phyloP scores from a whole-genome alignment of 148 eudicot genomes.

The Fagopyrum tataricum region DNA sequence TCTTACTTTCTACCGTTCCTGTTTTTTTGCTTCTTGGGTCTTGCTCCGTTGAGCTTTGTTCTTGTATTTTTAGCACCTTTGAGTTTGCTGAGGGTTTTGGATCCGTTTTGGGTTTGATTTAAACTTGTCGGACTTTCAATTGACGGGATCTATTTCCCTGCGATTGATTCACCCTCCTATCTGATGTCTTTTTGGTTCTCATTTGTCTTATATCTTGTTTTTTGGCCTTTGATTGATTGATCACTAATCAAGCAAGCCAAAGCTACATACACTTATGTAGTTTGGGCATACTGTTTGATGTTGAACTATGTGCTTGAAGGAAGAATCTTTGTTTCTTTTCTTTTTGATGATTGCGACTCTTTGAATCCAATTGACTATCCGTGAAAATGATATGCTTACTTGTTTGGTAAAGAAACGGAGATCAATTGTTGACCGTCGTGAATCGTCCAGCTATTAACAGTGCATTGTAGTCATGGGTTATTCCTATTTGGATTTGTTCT shows the following conservation, averaged over 20 bases:
- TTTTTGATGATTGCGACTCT: not conserved
- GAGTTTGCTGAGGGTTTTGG: conserved; percentile 4
- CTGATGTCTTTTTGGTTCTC: conserved; percentile 7
- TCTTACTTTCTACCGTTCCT: not conserved
- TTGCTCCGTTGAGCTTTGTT: conserved; percentile 7
- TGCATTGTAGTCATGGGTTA: not conserved
- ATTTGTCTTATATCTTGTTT: not conserved
- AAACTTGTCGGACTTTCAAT: conserved; percentile 21
- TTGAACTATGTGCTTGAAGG: not conserved
- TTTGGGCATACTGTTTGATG: not conserved
- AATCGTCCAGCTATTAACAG: not conserved
- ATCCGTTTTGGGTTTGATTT: conserved; percentile 28
- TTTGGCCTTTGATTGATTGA: not conserved
- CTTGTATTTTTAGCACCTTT: not conserved
- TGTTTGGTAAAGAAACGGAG: not conserved
- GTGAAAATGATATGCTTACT: not conserved
- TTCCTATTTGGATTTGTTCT: not conserved
- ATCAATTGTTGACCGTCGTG: too few species aligned
- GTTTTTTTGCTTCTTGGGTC: conserved; percentile 30
- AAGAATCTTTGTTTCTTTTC: not conserved
- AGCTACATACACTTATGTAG: not conserved
- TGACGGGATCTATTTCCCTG: conserved; percentile 51
- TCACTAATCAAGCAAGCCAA: not conserved
- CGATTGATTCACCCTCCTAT: conserved; percentile 24
- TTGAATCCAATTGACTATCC: not conserved